phyloP scores from a whole-genome alignment of 345 rosid species.

The Pistacia vera region DNA sequence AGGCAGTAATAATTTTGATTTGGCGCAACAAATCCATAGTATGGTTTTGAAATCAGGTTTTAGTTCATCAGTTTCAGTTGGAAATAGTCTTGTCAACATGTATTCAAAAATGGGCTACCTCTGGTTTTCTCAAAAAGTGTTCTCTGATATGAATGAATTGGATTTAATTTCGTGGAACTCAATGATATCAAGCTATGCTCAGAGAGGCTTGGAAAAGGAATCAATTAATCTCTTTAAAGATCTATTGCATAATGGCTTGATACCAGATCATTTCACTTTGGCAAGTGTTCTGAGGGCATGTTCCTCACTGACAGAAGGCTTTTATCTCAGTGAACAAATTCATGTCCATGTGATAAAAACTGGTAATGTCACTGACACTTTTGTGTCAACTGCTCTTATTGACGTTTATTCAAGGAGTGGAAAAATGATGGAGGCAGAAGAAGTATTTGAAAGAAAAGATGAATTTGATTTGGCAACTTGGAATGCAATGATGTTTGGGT shows the following conservation, averaged over 20 bases:
- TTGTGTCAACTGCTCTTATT: constrained; percentile 58
- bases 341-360: constrained; percentile 55
- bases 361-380: constrained; percentile 34
- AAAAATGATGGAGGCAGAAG: constrained; percentile 53
- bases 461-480: constrained; percentile 50
- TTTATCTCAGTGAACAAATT: constrained; percentile 46
- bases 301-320: constrained; percentile 47
- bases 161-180: constrained; percentile 75
- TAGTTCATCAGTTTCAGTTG: constrained; percentile 43
- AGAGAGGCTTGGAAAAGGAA: constrained; percentile 42
- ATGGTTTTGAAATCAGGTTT: constrained; percentile 48
- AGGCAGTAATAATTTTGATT: constrained; percentile 29
- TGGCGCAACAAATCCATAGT: constrained; percentile 54
- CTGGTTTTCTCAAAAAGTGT: constrained; percentile 34
- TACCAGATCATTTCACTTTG: constrained; percentile 56
- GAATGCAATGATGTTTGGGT: constrained; percentile 66
- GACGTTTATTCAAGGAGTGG: constrained; percentile 51
- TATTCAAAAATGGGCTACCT: constrained; percentile 48
- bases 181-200: constrained; percentile 44
- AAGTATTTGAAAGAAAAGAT: constrained; percentile 35
- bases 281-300: constrained; percentile 56
- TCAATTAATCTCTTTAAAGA: constrained; percentile 43
- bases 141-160: constrained; percentile 42
- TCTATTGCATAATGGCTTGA: constrained; percentile 37
- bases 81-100: constrained; percentile 56